Percentiles rank a stretch among this genome's conserved stretches.
Evolutionary conservation across 2,329 filamentous ascomycete genomes (phyloP).

Genomic region (Ascochyta fabae): DNA sequence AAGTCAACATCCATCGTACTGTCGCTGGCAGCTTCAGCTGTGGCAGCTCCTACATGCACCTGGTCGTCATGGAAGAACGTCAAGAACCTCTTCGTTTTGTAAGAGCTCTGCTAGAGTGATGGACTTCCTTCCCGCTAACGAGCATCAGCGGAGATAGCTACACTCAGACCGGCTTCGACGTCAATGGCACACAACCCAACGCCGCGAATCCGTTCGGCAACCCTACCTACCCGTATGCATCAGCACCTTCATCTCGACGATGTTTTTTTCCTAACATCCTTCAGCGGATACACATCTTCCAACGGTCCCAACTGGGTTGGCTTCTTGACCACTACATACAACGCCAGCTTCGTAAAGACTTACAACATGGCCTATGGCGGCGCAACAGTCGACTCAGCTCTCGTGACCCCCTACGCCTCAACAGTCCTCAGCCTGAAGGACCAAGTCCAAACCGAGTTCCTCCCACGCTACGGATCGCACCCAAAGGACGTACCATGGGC

Average conservation of each 20-base stretch:
- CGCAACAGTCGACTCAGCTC: constrained; percentile 50
- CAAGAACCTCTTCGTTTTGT: constrained; percentile 47
- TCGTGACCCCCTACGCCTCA: constrained; percentile 57
- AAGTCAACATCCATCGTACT: constrained; percentile 31
- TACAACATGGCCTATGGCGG: constrained; percentile 61
- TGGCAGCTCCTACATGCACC: constrained; percentile 32
- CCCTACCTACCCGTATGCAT: constrained; percentile 57
- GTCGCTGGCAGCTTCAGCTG: constrained; percentile 25
- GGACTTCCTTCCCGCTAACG: constrained; percentile 2
- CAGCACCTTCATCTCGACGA: background rate
- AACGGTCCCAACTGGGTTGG: constrained; percentile 65
- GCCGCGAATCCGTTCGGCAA: constrained; percentile 66
- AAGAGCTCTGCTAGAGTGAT: background rate
- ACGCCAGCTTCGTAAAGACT: constrained; percentile 54
- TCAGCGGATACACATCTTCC: constrained; percentile 42
- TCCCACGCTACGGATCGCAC: constrained; percentile 50
- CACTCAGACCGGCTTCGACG: constrained; percentile 65
- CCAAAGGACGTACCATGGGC: constrained; percentile 52
- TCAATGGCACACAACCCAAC: constrained; percentile 59
- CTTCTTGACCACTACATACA: constrained; percentile 48
- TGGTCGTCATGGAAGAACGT: constrained; percentile 45
- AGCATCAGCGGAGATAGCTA: constrained; percentile 63
- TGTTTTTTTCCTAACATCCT: constrained; percentile 6
- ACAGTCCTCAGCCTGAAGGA: constrained; percentile 60
- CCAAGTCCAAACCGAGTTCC: constrained; percentile 56